These are phyloP conservation scores for Aspergillus sp. DNA, from an alignment of 2,329 filamentous ascomycete genomes.

Conservation along the genomic window DNA sequence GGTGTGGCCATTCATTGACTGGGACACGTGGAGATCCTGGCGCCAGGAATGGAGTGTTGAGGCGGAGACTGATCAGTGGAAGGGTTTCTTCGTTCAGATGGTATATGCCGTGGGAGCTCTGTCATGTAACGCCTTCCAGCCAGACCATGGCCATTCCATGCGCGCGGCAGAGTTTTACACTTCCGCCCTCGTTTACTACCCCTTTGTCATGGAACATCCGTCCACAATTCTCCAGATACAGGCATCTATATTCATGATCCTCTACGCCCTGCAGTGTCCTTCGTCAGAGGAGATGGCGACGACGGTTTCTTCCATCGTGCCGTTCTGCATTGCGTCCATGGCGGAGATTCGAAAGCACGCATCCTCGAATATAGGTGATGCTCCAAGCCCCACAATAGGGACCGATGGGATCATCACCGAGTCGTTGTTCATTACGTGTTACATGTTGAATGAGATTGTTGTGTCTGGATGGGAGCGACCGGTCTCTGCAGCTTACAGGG, in stretches of 20 bases:
- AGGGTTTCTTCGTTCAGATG: constrained; percentile 24
- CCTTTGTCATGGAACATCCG: constrained; percentile 22
- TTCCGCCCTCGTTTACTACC: constrained; percentile 24
- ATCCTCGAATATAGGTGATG: not conserved
- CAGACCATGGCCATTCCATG: constrained; percentile 16
- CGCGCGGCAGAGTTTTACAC: constrained; percentile 23
- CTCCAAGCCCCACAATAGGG: not conserved
- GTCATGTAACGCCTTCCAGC: constrained; percentile 21
- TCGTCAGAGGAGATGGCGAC: constrained; percentile 25
- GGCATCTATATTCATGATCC: constrained; percentile 25
- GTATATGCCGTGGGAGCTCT: constrained; percentile 27
- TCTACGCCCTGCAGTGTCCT: constrained; percentile 26
- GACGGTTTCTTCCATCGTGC: constrained; percentile 24
- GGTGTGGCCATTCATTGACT: constrained; percentile 26
- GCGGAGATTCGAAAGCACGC: constrained; percentile 21
- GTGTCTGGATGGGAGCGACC: constrained; percentile 27
- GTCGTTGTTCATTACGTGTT: constrained; percentile 27
- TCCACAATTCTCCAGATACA: constrained; percentile 27
- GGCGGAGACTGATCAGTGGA: constrained; percentile 20
- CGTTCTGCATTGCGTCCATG: constrained; percentile 26
- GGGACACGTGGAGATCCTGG: constrained; percentile 22
- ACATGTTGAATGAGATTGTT: constrained; percentile 28
- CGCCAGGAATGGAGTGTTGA: constrained; percentile 12
- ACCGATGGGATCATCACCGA: constrained; percentile 18
- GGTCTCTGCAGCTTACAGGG: constrained; percentile 22